A percentile compares a stretch with the other conserved stretches of the same genome.
These are phyloP conservation scores for Cucumis cinereus DNA, from an alignment of 306 rosid species.

Conservation along the genomic window DNA sequence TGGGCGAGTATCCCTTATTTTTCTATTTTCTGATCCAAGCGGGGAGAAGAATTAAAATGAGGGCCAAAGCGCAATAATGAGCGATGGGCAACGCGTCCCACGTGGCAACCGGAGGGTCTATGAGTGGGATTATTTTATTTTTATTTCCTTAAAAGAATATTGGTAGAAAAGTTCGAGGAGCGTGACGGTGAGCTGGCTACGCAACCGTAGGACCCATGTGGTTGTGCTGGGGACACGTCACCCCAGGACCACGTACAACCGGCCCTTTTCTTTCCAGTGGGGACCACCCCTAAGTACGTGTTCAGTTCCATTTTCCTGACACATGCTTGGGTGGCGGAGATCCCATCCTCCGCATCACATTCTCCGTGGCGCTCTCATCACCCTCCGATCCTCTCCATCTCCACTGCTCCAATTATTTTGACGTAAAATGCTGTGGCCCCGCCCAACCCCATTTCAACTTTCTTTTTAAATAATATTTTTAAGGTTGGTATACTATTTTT, in stretches of 20 bases:
- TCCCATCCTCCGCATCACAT: not conserved
- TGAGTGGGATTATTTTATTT: not conserved
- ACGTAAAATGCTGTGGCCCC: not conserved
- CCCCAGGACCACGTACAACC: not conserved
- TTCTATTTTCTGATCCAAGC: not conserved
- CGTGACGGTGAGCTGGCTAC: conserved; percentile 11
- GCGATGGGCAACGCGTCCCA: not conserved
- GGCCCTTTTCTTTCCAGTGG: not conserved
- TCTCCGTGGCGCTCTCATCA: not conserved
- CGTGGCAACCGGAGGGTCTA: not conserved
- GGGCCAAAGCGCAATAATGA: not conserved
- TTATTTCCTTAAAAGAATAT: not conserved
- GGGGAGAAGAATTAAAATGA: not conserved
- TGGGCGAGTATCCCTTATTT: not conserved
- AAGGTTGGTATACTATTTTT: no score
- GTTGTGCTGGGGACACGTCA: conserved; percentile 5
- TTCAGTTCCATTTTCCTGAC: not conserved
- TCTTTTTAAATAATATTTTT: no score
- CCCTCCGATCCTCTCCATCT: not conserved
- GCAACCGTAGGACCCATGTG: conserved; percentile 1
- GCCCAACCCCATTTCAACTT: not conserved
- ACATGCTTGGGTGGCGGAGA: conserved; percentile 2
- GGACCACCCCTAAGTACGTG: not conserved
- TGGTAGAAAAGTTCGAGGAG: not conserved
- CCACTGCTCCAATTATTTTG: not conserved